Evolutionary conservation across 495 filamentous ascomycete genomes (phyloP).

Genomic region (Thermothielavioides terrestris): DNA sequence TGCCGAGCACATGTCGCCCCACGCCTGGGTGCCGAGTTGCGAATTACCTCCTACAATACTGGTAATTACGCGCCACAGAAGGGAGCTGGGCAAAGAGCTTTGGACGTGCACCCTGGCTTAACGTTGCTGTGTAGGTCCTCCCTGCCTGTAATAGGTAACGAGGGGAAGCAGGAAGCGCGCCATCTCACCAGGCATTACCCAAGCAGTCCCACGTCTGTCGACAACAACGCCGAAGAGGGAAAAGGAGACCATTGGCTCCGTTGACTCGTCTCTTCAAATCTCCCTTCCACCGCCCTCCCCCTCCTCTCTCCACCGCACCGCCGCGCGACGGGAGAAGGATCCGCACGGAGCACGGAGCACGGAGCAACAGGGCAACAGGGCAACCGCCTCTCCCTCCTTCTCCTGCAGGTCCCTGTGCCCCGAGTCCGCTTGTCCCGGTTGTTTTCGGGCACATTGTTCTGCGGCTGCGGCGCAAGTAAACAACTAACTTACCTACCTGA

Average conservation of each 20-base stretch:
- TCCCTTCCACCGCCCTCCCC: not conserved
- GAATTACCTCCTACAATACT: too few relatives aligned
- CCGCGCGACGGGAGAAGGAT: conserved; percentile 4
- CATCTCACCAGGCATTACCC: not conserved
- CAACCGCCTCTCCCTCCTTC: conserved; percentile 1
- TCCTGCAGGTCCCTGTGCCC: too few relatives aligned
- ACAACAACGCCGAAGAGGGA: too few relatives aligned
- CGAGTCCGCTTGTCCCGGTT: not conserved
- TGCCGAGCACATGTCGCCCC: conserved; percentile 5
- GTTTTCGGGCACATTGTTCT: conserved; percentile 16
- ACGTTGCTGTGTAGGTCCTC: too few relatives aligned
- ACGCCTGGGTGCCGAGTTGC: not conserved
- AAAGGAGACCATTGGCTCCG: conserved; percentile 9
- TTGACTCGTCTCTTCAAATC: conserved; percentile 1
- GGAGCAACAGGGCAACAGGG: not conserved
- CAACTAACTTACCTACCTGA: too few relatives aligned
- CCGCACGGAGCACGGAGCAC: not conserved
- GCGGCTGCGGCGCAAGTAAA: conserved; percentile 21
- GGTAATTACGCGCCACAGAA: too few relatives aligned
- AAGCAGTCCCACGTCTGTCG: too few relatives aligned
- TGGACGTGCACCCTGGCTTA: too few relatives aligned
- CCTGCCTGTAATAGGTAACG: too few relatives aligned
- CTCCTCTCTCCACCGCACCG: not conserved
- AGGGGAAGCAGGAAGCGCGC: not conserved
- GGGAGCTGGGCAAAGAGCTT: not conserved